Evolutionary conservation across 805 yeast species (phyloP).

Genomic region (Cephaloascus fragrans): DNA sequence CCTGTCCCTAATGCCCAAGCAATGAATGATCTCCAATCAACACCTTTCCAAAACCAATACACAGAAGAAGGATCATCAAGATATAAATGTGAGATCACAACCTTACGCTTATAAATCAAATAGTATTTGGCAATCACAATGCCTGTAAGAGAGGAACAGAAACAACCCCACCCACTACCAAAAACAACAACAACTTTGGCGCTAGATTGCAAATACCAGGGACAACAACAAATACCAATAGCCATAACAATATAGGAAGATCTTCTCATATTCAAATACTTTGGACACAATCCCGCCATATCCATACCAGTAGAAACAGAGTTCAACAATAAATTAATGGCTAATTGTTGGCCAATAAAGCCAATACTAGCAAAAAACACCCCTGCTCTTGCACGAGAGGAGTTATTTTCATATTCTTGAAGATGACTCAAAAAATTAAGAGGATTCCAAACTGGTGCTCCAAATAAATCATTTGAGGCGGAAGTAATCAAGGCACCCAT

Average conservation of each 20-base stretch:
- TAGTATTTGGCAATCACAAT: constrained; percentile 3
- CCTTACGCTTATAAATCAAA: constrained; percentile 8
- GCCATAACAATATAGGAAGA: constrained; percentile 10
- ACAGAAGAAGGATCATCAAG: constrained; percentile 5
- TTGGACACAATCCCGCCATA: constrained; percentile 28
- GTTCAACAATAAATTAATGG: constrained; percentile 31
- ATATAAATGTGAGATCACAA: constrained; percentile 9
- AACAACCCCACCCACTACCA: constrained; percentile 12
- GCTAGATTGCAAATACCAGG: constrained; percentile 26
- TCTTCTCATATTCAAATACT: constrained; percentile 28
- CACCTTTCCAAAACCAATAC: constrained; percentile 10
- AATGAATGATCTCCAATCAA: constrained; percentile 14
- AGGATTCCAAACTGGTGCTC: constrained; percentile 8
- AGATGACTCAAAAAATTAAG: constrained; percentile 2
- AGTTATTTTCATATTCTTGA: constrained; percentile 12
- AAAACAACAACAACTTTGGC: constrained; percentile 10
- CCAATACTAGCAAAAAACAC: constrained; percentile 27
- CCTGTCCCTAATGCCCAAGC: constrained; percentile 10
- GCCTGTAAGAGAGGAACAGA: constrained; percentile 10
- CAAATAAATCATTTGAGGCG: constrained; percentile 6
- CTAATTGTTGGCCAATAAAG: constrained; percentile 11
- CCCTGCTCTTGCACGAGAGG: constrained; percentile 31
- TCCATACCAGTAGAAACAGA: constrained; percentile 32
- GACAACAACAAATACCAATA: constrained; percentile 26
- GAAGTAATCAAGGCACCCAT: constrained; percentile 7